Evolutionary conservation across 371 early-diverging fungal species (phyloP), one percentile per base, ranked within the genome.

Genomic region (Mortierella sp.): DNA sequence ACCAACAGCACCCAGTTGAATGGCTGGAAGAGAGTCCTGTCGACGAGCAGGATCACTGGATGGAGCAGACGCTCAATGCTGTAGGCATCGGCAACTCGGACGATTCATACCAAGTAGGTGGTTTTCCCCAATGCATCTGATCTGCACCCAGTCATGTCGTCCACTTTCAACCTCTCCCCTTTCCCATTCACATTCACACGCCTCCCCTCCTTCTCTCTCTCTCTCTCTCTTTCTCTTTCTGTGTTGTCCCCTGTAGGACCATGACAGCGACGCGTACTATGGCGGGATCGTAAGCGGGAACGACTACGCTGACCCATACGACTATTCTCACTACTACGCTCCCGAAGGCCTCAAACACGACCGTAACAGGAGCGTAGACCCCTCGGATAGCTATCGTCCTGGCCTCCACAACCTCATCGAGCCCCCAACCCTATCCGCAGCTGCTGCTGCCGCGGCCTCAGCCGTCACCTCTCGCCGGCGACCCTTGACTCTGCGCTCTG

Each of bases 31-130:
- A 65, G 3, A 68, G 62, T n/a, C 60, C 69, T 6, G 29, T 62
- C 7, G 72, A 72, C 47, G 70, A 61, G 46, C 26, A 72, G 52
- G 79, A 69, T 26, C 63, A 72, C 21, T 79, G 79, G 79, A 28
- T 72, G 64, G 79, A 72, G 46, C 68, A 79, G 56, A 69, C 77
- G 2, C 72, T 72, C 44, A 68, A 62, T 18, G 69, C 79, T 14
- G 73, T 50, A 28, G 73, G 79, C 26, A 56, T 79, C 37, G 77
- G 47, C 15, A 56, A 67, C 0, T 19, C 43, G 25, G 25, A n/a
- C 15, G 47, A 46, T 18, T 1, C 26, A 44, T 14, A 26, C 46
- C 57, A 37, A 60, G 57, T 25, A 46, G 26, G 11, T 26, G 19
- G 23, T 16, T 4, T n/a, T 46, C 60, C 25, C 53, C 53, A 53